A percentile compares a stretch with the other conserved stretches of the same genome.
Conservation (phyloP, 306 rosid genomes). For the Fragaria vesca region DNA sequence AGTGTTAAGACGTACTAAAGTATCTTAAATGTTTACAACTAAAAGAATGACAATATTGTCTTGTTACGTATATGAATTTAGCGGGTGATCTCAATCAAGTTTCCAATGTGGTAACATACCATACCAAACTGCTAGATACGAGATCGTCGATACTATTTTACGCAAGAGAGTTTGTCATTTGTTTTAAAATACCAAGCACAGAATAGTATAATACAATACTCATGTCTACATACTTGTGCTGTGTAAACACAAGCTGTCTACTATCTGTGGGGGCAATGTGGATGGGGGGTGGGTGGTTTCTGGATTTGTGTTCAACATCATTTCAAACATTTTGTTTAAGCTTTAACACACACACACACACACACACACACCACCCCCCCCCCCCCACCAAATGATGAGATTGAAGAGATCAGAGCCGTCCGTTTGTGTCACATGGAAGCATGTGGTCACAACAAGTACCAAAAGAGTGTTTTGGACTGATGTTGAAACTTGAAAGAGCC, state of each 20-base stretch:
- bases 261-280: slow-evolving; percentile 19
- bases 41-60: neutral
- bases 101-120: neutral
- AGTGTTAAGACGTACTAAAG: too few species aligned
- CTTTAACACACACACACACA: too few species aligned
- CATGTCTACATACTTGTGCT: slow-evolving; percentile 20
- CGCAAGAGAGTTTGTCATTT: too few species aligned
- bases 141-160: too few species aligned
- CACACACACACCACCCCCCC: too few species aligned
- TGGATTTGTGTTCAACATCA: slow-evolving; percentile 27
- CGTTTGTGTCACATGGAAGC: slow-evolving; percentile 59
- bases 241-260: slow-evolving; percentile 32
- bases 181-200: slow-evolving; percentile 22
- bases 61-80: neutral
- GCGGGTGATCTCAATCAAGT: too few species aligned
- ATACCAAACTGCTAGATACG: neutral
- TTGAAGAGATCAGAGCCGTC: slow-evolving; percentile 28
- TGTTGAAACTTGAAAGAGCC: slow-evolving; percentile 33
- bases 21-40: neutral
- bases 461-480: slow-evolving; percentile 61
- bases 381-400: neutral
- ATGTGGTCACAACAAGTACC: slow-evolving; percentile 45
- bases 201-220: slow-evolving; percentile 9
- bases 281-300: slow-evolving; percentile 8
- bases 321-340: slow-evolving; percentile 24